Evolutionary conservation across 1,284 basidiomycete genomes (phyloP).

Genomic region (Xerocomus amazonicus): DNA sequence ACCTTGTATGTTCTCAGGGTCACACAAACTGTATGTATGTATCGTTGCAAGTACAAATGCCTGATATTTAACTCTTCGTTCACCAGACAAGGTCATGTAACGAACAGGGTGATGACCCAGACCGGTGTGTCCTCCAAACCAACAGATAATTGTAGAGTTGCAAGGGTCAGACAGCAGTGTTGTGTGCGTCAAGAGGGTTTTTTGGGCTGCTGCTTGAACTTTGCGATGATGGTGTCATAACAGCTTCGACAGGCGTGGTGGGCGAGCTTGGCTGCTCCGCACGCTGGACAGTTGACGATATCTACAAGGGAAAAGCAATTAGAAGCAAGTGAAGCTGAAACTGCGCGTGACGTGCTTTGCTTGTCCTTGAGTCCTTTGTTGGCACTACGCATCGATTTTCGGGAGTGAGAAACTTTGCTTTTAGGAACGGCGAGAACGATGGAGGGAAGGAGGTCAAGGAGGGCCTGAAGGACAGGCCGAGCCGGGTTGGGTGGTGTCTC

Average conservation of each 20-base stretch:
- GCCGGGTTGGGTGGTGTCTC: constrained; percentile 38
- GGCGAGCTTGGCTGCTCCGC: constrained; percentile 82
- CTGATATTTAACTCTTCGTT: no score
- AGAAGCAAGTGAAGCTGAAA: constrained; percentile 3
- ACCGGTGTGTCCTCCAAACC: no score
- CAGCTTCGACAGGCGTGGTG: constrained; percentile 89
- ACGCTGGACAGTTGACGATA: constrained; percentile 89
- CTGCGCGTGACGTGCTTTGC: constrained; percentile 58
- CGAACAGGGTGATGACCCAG: no score
- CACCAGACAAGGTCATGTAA: no score
- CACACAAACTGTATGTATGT: not conserved
- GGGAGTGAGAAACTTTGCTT: constrained; percentile 89
- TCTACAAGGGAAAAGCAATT: constrained; percentile 47
- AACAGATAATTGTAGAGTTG: no score
- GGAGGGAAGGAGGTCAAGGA: constrained; percentile 83
- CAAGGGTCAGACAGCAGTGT: not conserved
- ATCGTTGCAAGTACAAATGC: no score
- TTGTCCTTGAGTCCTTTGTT: constrained; percentile 97
- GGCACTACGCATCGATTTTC: constrained; percentile 92
- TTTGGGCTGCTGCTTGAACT: constrained; percentile 50
- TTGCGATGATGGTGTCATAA: constrained; percentile 73
- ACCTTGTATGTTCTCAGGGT: not conserved
- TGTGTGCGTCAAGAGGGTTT: constrained; percentile 5
- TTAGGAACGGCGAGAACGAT: constrained; percentile 93
- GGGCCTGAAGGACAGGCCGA: constrained; percentile 52